phyloP scores from a whole-genome alignment of 2,329 filamentous ascomycete species.

The Clonostachys chloroleuca region DNA sequence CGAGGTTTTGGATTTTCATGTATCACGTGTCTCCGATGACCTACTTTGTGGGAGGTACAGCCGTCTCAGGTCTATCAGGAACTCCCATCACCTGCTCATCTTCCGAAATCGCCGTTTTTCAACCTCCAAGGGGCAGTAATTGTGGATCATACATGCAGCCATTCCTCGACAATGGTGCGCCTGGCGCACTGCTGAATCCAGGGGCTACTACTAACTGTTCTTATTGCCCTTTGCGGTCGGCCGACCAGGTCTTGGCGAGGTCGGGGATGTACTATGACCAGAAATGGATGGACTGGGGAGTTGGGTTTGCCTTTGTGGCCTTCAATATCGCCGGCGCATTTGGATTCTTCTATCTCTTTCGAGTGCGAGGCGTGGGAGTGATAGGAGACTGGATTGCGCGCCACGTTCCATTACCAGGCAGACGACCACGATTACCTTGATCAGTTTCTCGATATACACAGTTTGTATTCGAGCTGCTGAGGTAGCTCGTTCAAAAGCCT shows the following conservation, averaged over 20 bases:
- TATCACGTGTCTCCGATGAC: constrained; percentile 79
- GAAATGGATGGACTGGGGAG: constrained; percentile 59
- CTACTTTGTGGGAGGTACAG: constrained; percentile 65
- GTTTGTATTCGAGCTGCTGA: too few species aligned
- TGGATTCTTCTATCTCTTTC: constrained; percentile 14
- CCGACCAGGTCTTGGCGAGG: constrained; percentile 42
- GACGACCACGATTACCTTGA: too few species aligned
- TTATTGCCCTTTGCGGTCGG: constrained; percentile 48
- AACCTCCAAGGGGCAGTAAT: too few species aligned
- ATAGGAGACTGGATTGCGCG: too few species aligned
- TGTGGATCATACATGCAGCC: too few species aligned
- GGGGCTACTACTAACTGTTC: constrained; percentile 37
- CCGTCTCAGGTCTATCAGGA: too few species aligned
- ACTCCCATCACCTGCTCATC: too few species aligned
- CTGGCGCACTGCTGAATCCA: constrained; percentile 58
- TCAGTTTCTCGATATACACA: too few species aligned
- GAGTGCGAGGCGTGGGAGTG: neutral
- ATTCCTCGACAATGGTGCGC: constrained; percentile 18
- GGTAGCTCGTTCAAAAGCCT: too few species aligned
- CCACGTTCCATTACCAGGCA: too few species aligned
- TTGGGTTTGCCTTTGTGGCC: constrained; percentile 46
- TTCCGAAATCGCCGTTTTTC: too few species aligned
- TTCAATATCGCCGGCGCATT: constrained; percentile 47
- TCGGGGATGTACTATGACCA: constrained; percentile 47
- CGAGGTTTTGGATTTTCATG: constrained; percentile 80